Evolutionary conservation across 192 early-diverging fungal genomes (phyloP).

Genomic region (Endogone sp.): DNA sequence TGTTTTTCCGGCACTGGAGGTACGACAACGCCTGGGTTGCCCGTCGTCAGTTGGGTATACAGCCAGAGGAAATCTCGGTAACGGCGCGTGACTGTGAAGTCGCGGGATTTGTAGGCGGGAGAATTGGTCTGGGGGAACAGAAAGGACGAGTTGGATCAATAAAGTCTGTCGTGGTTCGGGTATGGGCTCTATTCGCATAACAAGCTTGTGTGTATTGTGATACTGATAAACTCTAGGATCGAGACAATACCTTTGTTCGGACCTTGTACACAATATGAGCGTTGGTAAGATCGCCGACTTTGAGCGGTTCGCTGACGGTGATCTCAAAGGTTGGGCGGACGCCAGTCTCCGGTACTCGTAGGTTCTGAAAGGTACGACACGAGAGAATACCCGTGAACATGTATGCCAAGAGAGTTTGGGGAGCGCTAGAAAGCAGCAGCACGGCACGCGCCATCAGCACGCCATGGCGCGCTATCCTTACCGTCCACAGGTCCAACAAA

Average conservation of each 20-base stretch:
- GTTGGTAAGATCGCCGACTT: constrained; percentile 85
- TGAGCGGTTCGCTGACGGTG: constrained; percentile 80
- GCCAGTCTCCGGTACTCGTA: constrained; percentile 36
- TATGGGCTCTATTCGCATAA: no score
- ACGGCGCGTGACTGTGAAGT: constrained; percentile 80
- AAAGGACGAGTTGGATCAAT: background rate
- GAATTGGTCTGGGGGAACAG: constrained; percentile 67
- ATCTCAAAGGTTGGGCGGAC: constrained; percentile 56
- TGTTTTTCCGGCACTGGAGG: constrained; percentile 95
- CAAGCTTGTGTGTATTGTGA: no score
- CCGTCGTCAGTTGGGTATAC: constrained; percentile 70
- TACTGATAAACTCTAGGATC: no score
- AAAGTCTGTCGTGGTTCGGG: background rate
- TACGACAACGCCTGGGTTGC: constrained; percentile 86
- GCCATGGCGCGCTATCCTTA: no score
- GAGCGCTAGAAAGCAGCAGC: no score
- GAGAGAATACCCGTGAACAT: background rate
- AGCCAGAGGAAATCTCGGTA: constrained; percentile 96
- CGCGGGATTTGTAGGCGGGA: constrained; percentile 68
- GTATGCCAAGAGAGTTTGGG: no score
- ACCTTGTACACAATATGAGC: constrained; percentile 88
- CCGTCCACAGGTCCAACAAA: no score
- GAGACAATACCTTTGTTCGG: constrained; percentile 70
- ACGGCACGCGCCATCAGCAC: no score
- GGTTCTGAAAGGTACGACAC: background rate